A percentile compares a stretch with the other conserved stretches of the same genome.
These are phyloP conservation scores for Elaeis oleifera DNA, from an alignment of 202 grass and related monocot genomes.

Conservation along the genomic window DNA sequence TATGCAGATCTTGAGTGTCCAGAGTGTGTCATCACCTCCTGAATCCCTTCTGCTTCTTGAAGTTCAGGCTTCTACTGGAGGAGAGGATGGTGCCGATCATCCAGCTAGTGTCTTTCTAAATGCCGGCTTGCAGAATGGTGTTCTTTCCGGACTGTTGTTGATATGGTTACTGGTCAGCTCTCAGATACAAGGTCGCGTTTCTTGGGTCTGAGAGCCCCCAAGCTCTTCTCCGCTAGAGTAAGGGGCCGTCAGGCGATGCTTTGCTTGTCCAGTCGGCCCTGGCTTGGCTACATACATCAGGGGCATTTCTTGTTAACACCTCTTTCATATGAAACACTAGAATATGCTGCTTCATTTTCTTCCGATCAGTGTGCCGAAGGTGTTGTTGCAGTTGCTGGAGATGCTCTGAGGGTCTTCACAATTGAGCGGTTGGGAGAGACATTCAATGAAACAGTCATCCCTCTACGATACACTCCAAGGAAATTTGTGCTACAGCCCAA, in stretches of 20 bases:
- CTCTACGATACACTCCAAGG: conserved; percentile 80
- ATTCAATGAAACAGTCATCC: conserved; percentile 88
- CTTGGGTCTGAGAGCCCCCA: conserved; percentile 81
- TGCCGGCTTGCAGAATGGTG: conserved; percentile 96
- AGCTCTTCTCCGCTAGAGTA: conserved; percentile 72
- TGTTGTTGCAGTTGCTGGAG: conserved; percentile 89
- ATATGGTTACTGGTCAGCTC: conserved; percentile 93
- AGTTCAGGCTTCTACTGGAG: conserved; percentile 75
- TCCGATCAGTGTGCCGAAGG: conserved; percentile 97
- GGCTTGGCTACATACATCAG: conserved; percentile 96
- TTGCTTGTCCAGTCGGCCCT: conserved; percentile 86
- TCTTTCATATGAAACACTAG: conserved; percentile 81
- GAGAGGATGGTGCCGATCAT: conserved; percentile 85
- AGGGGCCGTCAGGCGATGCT: conserved; percentile 90
- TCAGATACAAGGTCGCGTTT: conserved; percentile 85
- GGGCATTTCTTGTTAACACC: conserved; percentile 93
- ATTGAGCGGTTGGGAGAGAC: conserved; percentile 84
- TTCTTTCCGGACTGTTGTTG: conserved; percentile 88
- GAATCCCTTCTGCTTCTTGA: conserved; percentile 88
- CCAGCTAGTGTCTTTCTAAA: conserved; percentile 92
- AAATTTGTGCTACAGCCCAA: conserved; percentile 88
- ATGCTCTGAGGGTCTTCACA: conserved; percentile 79
- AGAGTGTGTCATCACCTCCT: conserved; percentile 82
- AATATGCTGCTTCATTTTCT: conserved; percentile 91
- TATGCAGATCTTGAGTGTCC: conserved; percentile 76